These are phyloP conservation scores for Kodamaea ohmeri DNA, from an alignment of 1,139 yeast species.

Conservation along the genomic window DNA sequence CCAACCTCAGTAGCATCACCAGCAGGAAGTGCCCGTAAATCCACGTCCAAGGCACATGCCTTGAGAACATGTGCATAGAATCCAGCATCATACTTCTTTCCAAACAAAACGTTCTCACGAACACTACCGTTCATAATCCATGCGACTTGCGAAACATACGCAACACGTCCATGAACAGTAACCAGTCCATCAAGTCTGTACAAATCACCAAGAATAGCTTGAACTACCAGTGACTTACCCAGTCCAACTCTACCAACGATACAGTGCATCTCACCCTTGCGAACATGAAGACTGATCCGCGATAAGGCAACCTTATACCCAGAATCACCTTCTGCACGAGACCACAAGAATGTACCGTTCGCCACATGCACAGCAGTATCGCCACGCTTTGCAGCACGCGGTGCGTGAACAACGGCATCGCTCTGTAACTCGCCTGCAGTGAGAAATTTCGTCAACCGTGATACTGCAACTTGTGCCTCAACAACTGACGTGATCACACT, in stretches of 20 bases:
- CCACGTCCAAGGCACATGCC: conserved; percentile 84
- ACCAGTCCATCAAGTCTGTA: conserved; percentile 78
- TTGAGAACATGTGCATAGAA: conserved; percentile 76
- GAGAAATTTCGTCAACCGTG: conserved; percentile 72
- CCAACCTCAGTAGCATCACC: conserved; percentile 94
- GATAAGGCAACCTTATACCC: conserved; percentile 72
- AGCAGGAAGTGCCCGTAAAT: conserved; percentile 73
- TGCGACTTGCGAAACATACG: conserved; percentile 86
- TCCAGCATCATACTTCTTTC: conserved; percentile 76
- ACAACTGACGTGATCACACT: conserved; percentile 82
- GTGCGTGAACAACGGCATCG: conserved; percentile 66
- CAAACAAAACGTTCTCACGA: conserved; percentile 85
- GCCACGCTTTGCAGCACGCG: conserved; percentile 52
- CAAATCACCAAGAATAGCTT: conserved; percentile 81
- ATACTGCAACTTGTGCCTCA: conserved; percentile 87
- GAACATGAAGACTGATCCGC: conserved; percentile 64
- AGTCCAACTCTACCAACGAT: conserved; percentile 91
- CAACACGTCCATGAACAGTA: conserved; percentile 71
- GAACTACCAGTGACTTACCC: conserved; percentile 87
- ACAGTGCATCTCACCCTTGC: conserved; percentile 81
- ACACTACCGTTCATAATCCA: conserved; percentile 97
- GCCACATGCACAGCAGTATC: conserved; percentile 68
- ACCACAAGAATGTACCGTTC: conserved; percentile 87
- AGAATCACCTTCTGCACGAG: conserved; percentile 61
- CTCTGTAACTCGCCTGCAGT: conserved; percentile 76